These are phyloP conservation scores for Kokia cookei DNA, from an alignment of 441 rosid species.

Conservation along the genomic window DNA sequence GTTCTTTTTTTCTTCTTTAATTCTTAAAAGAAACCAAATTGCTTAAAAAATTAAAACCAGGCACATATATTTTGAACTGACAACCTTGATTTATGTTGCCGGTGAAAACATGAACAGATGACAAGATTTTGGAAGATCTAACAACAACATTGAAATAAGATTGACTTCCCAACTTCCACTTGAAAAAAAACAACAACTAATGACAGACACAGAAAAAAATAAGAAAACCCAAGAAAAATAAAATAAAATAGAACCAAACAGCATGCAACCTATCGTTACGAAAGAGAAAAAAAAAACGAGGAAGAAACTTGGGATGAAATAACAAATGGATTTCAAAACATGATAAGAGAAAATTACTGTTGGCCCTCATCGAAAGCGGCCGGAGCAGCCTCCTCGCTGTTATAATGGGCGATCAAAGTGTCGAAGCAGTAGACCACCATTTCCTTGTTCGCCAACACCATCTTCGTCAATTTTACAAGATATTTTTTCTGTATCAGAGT, in stretches of 20 bases:
- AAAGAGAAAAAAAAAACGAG: background rate
- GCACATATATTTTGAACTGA: background rate
- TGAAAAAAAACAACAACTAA: background rate
- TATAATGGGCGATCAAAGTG: constrained; percentile 85
- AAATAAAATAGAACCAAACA: background rate
- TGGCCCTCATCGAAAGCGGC: constrained; percentile 85
- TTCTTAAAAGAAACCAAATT: background rate
- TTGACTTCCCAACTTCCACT: background rate
- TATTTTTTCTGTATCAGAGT: no score
- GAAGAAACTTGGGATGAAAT: background rate
- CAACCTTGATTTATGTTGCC: background rate
- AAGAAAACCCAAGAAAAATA: background rate
- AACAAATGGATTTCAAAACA: background rate
- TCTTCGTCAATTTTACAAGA: constrained; percentile 8
- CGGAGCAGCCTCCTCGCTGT: constrained; percentile 74
- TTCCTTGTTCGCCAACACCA: constrained; percentile 92
- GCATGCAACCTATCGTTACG: background rate
- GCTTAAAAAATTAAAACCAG: background rate
- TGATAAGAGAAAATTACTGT: constrained; percentile 32
- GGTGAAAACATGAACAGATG: background rate
- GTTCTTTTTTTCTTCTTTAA: background rate
- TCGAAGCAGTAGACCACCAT: constrained; percentile 98
- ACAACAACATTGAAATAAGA: background rate
- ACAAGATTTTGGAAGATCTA: background rate
- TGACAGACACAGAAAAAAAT: background rate